Evolutionary conservation across 2,329 filamentous ascomycete species (phyloP).

Genomic region (Dactylonectria macrodidyma): DNA sequence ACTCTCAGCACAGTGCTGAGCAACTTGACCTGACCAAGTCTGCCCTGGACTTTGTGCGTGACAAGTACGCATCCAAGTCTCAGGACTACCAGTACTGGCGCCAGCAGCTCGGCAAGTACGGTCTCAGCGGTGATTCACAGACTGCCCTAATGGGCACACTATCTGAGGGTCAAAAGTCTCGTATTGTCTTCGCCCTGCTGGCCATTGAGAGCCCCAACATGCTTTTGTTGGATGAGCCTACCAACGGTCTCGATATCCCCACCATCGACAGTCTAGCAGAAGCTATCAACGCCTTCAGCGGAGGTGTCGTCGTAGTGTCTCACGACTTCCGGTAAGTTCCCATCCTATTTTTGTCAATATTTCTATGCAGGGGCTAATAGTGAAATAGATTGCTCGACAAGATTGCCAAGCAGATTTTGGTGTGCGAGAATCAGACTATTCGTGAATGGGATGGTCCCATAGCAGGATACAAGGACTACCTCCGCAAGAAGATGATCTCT

Average conservation of each 20-base stretch:
- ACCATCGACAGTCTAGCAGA: slow-evolving; percentile 98
- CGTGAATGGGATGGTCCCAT: slow-evolving; percentile 90
- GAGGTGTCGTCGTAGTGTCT: slow-evolving; percentile 97
- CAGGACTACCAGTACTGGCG: slow-evolving; percentile 99
- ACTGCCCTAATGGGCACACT: slow-evolving; percentile 98
- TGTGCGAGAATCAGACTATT: slow-evolving; percentile 98
- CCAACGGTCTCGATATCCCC: slow-evolving; percentile 98
- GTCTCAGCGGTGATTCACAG: slow-evolving; percentile 92
- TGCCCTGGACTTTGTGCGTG: slow-evolving; percentile 95
- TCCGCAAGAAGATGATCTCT: slow-evolving; percentile 98
- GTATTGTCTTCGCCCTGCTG: slow-evolving; percentile 97
- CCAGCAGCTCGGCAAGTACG: slow-evolving; percentile 95
- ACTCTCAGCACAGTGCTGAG: slow-evolving; percentile 98
- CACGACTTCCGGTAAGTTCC: slow-evolving; percentile 94
- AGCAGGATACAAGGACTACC: slow-evolving; percentile 96
- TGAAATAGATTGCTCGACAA: slow-evolving; percentile 88
- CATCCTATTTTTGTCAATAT: slow-evolving; percentile 17
- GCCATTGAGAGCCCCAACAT: slow-evolving; percentile 98
- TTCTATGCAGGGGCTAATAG: slow-evolving; percentile 33
- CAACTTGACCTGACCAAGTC: slow-evolving; percentile 99
- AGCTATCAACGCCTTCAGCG: slow-evolving; percentile 95
- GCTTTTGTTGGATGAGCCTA: slow-evolving; percentile 97
- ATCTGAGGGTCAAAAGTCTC: slow-evolving; percentile 96
- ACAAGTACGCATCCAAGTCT: slow-evolving; percentile 90
- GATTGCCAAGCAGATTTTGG: slow-evolving; percentile 99